Base-by-base conservation (phyloP, 2,329 filamentous ascomycete genomes). In the Rosellinia necatrix region DNA sequence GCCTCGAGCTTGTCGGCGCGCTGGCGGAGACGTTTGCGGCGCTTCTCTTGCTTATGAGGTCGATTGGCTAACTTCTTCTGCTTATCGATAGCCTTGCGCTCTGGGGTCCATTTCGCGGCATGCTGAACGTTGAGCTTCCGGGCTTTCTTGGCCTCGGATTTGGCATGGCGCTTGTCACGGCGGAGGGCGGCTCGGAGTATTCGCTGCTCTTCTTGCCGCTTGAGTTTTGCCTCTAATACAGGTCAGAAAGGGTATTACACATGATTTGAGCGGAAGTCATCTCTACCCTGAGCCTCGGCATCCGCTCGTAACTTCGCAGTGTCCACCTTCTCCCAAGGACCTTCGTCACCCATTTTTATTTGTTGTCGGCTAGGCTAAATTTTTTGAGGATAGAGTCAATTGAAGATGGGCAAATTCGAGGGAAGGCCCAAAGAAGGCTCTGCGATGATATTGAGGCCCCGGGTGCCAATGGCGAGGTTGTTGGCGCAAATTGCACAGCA, bases 1-100 rank as follows among this genome's bases (percentile, higher is more conserved):
- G 63, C 65, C 64, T 78, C 73, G 30, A 78, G 69, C 64, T 74
- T 74, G 22, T 76, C 70, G 27, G 74, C 73, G 24, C 74, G 73
- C n/a, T 59, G 58, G 21, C 74, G 69, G 46, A 78, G 61, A 17
- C 72, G 72, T 46, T 68, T 64, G 34, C 70, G 72, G 43, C 69
- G 71, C 69, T 75, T 77, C 58, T 76, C 74, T 6, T 68, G 60
- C 61, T 75, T 75, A 44, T 64, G 66, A 9, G 62, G 43, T 35
- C 58, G 53, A 32, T 62, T 67, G 41, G 58, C 64, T 7, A 62
- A 37, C 53, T 70, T 70, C 66, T 71, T 72, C 53, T 64, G 53
- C 62, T 72, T 73, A 38, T 68, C 69, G 35, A 69, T 62, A 3
- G 69, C 67, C 60, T 70, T 74, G 46, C 64, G 65, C 50, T 72